Base-by-base conservation (phyloP, 2,329 filamentous ascomycete species). In the Penicillium sp. region DNA sequence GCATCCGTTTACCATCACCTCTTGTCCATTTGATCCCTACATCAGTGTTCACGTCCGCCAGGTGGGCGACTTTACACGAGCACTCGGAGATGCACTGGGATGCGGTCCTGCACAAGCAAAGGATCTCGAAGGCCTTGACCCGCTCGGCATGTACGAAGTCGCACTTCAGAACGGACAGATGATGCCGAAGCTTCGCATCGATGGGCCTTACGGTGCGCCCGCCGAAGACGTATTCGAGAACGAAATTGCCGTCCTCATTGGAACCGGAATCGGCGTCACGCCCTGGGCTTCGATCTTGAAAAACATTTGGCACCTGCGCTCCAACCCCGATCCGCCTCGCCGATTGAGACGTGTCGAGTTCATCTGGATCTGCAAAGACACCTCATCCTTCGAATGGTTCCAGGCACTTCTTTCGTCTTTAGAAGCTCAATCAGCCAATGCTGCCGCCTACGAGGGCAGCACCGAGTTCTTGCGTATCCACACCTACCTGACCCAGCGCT, bases 1-100 rank as follows among this genome's bases (percentile, higher is more conserved):
- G 94, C 94, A 99, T 74, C 94, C 94, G 1, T 99, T 97, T 71
- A 99, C 94, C 67, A 97, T 99, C 73, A 99, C 94, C 2, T 97
- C 94, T 9, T 99, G 94, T 74, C 94, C 94, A 5, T 94, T 90
- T 67, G 94, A 99, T 65, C 89, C 90, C 0, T 97, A 97, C 68
- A 85, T 97, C 60, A 96, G 90, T 35, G 83, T 99, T 27, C 94
- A 99, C 72, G 86, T 99, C 52, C 89, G 94, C 44, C 94, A 97
- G 76, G 92, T 97, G 6, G 94, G 94, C 61, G 94, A 99, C 75
- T 99, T 95, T 69, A 99, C 94, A 11, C 85, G 86, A 55, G 85
- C 87, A n/a, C 82, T 99, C n/a, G 94, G 91, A 69, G 90, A 96
- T 64, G 90, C 92, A 9, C 83, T 97, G n/a, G 94, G 94, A 70